A percentile compares a stretch with the other conserved stretches of the same genome.
Evolutionary conservation across 1,139 yeast genomes (phyloP).

Genomic region (Hyphopichia pseudoburtonii): DNA sequence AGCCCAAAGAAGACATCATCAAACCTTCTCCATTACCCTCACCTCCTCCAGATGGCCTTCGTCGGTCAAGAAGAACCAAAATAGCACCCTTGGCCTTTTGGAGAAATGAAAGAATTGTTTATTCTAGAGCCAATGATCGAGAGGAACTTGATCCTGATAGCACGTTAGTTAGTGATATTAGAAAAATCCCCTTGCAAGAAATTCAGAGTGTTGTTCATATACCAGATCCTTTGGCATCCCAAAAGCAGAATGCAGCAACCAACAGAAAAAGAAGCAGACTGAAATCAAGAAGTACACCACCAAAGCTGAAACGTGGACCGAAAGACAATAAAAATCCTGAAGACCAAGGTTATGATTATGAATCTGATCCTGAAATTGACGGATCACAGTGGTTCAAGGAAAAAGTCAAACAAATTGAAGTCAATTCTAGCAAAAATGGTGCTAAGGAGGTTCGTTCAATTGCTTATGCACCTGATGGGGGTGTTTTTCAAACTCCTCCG

Average conservation of each 20-base stretch:
- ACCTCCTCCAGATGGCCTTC: conserved; percentile 46
- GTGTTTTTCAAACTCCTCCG: conserved; percentile 43
- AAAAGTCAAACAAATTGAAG: conserved; percentile 49
- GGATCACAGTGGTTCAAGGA: conserved; percentile 59
- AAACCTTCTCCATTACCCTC: conserved; percentile 42
- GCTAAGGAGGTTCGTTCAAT: conserved; percentile 45
- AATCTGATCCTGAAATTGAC: conserved; percentile 41
- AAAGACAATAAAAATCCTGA: conserved; percentile 2
- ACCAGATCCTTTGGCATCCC: conserved; percentile 24
- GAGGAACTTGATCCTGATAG: conserved; percentile 34
- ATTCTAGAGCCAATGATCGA: conserved; percentile 49
- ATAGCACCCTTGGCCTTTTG: conserved; percentile 80
- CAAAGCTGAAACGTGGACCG: conserved; percentile 11
- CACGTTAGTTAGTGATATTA: conserved; percentile 34
- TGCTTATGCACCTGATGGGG: conserved; percentile 69
- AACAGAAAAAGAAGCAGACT: conserved; percentile 11
- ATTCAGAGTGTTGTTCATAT: conserved; percentile 58
- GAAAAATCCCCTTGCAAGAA: conserved; percentile 52
- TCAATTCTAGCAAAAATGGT: conserved; percentile 54
- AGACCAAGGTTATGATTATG: conserved; percentile 27
- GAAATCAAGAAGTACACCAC: conserved; percentile 14
- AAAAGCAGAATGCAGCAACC: conserved; percentile 3
- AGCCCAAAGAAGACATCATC: conserved; percentile 6
- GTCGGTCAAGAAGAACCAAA: conserved; percentile 61
- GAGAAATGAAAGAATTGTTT: conserved; percentile 78